These are phyloP conservation scores for Pichia nanzhaoensis DNA, from an alignment of 805 yeast genomes.

Conservation along the genomic window DNA sequence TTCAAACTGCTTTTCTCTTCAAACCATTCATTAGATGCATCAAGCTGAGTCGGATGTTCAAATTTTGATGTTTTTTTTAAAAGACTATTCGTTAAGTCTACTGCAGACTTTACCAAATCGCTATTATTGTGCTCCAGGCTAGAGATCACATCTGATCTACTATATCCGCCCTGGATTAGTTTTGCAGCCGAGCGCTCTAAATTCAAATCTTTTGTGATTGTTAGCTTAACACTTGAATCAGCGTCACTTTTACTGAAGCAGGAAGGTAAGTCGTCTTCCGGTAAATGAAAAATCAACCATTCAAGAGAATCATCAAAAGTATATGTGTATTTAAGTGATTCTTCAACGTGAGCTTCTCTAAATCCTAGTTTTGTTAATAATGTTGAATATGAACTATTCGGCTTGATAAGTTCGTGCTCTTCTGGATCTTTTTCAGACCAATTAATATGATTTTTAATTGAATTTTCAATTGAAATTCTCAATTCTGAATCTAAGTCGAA, in stretches of 20 bases:
- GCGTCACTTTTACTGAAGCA: slow-evolving; percentile 50
- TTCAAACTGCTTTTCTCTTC: slow-evolving; percentile 68
- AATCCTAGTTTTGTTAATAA: slow-evolving; percentile 50
- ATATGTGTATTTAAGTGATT: slow-evolving; percentile 55
- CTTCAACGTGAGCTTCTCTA: slow-evolving; percentile 59
- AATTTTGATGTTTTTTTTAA: slow-evolving; percentile 4
- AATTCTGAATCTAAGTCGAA: slow-evolving; percentile 62
- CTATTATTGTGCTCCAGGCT: slow-evolving; percentile 36
- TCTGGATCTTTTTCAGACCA: slow-evolving; percentile 37
- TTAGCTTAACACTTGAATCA: slow-evolving; percentile 54
- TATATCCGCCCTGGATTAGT: slow-evolving; percentile 61
- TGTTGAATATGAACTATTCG: slow-evolving; percentile 10
- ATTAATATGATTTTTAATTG: slow-evolving; percentile 48
- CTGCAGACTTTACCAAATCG: slow-evolving; percentile 46
- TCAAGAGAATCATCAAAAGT: slow-evolving; percentile 50
- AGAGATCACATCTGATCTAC: slow-evolving; percentile 53
- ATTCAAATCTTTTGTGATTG: slow-evolving; percentile 44
- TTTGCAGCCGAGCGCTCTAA: slow-evolving; percentile 53
- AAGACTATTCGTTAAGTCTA: slow-evolving; percentile 38
- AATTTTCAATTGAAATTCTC: slow-evolving; percentile 54
- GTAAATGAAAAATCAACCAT: slow-evolving; percentile 82
- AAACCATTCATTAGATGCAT: slow-evolving; percentile 47
- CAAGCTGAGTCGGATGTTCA: neutral
- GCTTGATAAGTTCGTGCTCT: slow-evolving; percentile 6
- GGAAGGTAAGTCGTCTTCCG: slow-evolving; percentile 87